Evolutionary conservation across 768 basidiomycete species (phyloP).

Genomic region (Psilocybe subaeruginosa): DNA sequence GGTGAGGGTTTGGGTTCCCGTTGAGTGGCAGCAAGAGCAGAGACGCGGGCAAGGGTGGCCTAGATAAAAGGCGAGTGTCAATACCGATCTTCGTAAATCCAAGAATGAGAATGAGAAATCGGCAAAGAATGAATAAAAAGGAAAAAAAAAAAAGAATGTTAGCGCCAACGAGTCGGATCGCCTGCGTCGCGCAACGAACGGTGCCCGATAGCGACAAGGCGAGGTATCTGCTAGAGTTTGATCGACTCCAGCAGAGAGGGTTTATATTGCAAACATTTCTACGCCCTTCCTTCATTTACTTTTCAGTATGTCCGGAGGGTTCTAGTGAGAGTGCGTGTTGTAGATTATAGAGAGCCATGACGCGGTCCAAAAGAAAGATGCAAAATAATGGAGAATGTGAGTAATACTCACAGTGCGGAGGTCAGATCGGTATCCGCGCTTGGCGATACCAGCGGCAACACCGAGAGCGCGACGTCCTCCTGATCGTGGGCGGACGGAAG

Average conservation of each 20-base stretch:
- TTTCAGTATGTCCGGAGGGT: constrained; percentile 75
- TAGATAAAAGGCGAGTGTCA: constrained; percentile 36
- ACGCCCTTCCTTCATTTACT: constrained; percentile 86
- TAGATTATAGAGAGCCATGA: constrained; percentile 10
- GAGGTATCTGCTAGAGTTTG: constrained; percentile 60
- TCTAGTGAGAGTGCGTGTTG: constrained; percentile 84
- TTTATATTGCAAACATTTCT: constrained; percentile 90
- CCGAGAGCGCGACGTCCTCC: constrained; percentile 74
- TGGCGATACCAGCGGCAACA: constrained; percentile 59
- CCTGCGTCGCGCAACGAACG: constrained; percentile 63
- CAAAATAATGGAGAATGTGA: constrained; percentile 5
- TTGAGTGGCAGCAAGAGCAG: constrained; percentile 70
- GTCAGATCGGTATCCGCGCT: constrained; percentile 77
- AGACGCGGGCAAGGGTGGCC: constrained; percentile 79
- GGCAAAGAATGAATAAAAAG: constrained; percentile 14
- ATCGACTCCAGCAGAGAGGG: constrained; percentile 53
- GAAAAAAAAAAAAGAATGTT: constrained; percentile 39
- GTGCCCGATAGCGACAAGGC: constrained; percentile 81
- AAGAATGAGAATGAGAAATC: too few relatives aligned
- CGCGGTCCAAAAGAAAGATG: constrained; percentile 12
- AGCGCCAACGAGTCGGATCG: constrained; percentile 75
- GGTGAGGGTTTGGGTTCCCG: constrained; percentile 69
- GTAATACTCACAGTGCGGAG: constrained; percentile 65
- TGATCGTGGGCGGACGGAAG: constrained; percentile 66
- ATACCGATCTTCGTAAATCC: constrained; percentile 15